These are phyloP conservation scores for Patellaria atrata DNA, from an alignment of 495 filamentous ascomycete genomes.

Conservation along the genomic window DNA sequence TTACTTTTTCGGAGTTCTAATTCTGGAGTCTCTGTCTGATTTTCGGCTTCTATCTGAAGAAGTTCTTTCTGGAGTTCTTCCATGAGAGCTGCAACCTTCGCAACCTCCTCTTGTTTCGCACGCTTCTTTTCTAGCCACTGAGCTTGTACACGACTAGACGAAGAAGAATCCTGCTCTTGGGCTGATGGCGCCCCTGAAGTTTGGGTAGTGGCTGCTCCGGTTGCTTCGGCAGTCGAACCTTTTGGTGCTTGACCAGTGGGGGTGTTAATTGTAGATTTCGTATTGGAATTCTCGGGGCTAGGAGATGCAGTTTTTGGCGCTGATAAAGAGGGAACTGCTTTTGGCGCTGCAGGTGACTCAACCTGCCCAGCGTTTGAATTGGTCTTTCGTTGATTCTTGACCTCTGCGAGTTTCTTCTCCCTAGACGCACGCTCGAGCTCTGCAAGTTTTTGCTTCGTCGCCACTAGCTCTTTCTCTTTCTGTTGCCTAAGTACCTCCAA, in stretches of 20 bases:
- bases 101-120: not conserved
- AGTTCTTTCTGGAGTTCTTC: conserved; percentile 42
- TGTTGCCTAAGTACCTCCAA: conserved; percentile 45
- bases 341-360: not conserved
- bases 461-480: conserved; percentile 57
- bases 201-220: no score
- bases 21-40: no score
- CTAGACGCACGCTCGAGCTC: no score
- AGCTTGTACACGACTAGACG: not conserved
- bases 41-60: conserved; percentile 41
- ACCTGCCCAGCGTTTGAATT: not conserved
- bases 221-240: no score
- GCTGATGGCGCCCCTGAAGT: no score
- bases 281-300: not conserved
- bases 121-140: not conserved
- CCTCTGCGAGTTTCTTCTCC: conserved; percentile 9
- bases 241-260: no score
- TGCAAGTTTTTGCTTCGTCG: conserved; percentile 60
- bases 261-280: not conserved
- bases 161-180: not conserved
- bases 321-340: not conserved
- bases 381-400: conserved; percentile 41
- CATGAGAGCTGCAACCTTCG: conserved; percentile 28
- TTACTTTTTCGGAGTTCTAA: no score
- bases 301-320: not conserved